These are phyloP conservation scores for Pythium scleroteichum DNA, from an alignment of 352 stramenopile species.

Conservation along the genomic window DNA sequence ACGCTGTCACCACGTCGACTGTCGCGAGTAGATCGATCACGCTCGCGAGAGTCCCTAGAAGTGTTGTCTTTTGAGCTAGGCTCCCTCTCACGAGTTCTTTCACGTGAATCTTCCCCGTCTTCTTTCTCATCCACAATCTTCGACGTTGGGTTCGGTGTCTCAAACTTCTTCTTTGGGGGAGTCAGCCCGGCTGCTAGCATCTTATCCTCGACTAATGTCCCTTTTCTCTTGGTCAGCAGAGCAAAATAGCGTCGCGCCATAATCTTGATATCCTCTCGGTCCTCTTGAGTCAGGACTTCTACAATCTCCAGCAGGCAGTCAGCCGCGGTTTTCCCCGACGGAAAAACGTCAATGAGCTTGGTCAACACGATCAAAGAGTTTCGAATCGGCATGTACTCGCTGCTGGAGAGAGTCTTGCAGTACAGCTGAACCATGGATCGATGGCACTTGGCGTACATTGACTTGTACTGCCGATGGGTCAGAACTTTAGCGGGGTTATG, in stretches of 20 bases:
- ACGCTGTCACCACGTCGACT: slow-evolving; percentile 17
- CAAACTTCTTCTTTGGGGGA: slow-evolving; percentile 25
- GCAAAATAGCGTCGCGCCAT: slow-evolving; percentile 88
- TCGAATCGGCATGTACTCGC: slow-evolving; percentile 84
- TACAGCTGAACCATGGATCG: slow-evolving; percentile 69
- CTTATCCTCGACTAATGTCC: slow-evolving; percentile 65
- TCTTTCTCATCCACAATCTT: slow-evolving; percentile 31
- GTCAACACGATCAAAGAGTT: slow-evolving; percentile 87
- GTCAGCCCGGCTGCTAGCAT: slow-evolving; percentile 37
- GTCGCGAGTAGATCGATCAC: slow-evolving; percentile 16
- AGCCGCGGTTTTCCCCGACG: slow-evolving; percentile 53
- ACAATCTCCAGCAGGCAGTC: slow-evolving; percentile 68
- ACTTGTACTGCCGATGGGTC: slow-evolving; percentile 73
- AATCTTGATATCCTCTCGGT: slow-evolving; percentile 88
- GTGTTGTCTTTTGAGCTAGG: background rate
- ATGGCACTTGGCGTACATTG: slow-evolving; percentile 76
- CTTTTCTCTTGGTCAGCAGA: slow-evolving; percentile 76
- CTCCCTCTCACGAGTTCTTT: background rate
- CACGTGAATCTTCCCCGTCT: slow-evolving; percentile 25
- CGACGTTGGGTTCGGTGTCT: slow-evolving; percentile 14
- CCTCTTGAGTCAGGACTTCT: slow-evolving; percentile 72
- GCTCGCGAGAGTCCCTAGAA: slow-evolving; percentile 8
- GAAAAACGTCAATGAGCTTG: slow-evolving; percentile 89
- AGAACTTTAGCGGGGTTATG: slow-evolving; percentile 59
- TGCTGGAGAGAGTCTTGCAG: slow-evolving; percentile 53